phyloP scores from a whole-genome alignment of 2,329 filamentous ascomycete genomes.

The Neurospora sp. region DNA sequence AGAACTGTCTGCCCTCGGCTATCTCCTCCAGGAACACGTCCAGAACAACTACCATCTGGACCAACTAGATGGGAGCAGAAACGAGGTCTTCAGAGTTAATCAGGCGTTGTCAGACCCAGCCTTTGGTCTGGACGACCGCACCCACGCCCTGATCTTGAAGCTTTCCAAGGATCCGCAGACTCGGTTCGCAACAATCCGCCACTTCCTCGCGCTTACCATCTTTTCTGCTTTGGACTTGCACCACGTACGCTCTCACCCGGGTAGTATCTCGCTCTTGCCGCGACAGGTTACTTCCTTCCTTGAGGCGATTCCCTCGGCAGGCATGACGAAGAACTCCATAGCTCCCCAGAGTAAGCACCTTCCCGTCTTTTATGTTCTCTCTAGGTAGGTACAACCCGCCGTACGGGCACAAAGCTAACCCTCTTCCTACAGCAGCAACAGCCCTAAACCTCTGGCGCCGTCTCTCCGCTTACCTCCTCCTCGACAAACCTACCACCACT shows the following conservation, averaged over 20 bases:
- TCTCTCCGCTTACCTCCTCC: constrained; percentile 2
- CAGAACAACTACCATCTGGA: constrained; percentile 28
- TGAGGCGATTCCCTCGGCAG: background rate
- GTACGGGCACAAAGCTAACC: background rate
- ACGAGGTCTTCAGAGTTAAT: background rate
- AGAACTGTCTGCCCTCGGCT: constrained; percentile 8
- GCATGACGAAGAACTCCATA: background rate
- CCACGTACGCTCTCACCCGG: background rate
- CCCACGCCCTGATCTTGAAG: background rate
- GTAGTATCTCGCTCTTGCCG: background rate
- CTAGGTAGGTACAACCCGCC: too few species aligned
- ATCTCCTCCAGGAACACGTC: constrained; percentile 30
- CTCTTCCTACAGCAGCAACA: background rate
- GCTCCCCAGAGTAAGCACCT: background rate
- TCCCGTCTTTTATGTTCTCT: too few species aligned
- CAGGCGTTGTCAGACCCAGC: background rate
- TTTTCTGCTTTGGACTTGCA: background rate
- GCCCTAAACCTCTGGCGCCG: constrained; percentile 7
- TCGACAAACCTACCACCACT: background rate
- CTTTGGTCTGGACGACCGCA: background rate
- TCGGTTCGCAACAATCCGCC: background rate
- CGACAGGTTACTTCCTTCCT: background rate
- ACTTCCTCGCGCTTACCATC: background rate
- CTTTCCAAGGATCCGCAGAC: background rate
- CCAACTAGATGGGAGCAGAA: constrained; percentile 12